Base-by-base conservation (phyloP, 495 filamentous ascomycete genomes). In the Massariosphaeria phaeospora region DNA sequence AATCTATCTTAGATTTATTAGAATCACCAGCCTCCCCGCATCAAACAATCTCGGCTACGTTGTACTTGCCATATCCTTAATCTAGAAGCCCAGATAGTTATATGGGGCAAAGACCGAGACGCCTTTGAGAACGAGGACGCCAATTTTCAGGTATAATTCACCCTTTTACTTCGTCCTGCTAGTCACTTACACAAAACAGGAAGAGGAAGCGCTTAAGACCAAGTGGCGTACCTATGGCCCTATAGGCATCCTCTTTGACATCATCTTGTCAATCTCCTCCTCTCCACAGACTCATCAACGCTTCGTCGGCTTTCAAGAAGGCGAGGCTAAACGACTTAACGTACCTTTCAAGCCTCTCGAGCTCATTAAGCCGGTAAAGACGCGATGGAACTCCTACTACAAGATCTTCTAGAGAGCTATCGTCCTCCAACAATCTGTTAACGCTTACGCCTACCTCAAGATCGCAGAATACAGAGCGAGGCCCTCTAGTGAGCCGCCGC, bases 31-130 rank as follows among this genome's bases (percentile, higher is more conserved):
- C n/a, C n/a, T n/a, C n/a, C n/a, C n/a, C n/a, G n/a, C n/a, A n/a
- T n/a, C n/a, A n/a, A 36, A 12, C 25, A 48, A 10, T 36, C 18
- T 13, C 25, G 18, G 11, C 39, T 53, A 30, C 26, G 26, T 18
- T 53, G 26, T 24, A 8, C 24, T 15, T 53, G 26, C 49, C 26
- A 53, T 44, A 53, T 53, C 3, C 15, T 53, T 44, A 53, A 53
- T 29, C 49, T 53, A n/a, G 29, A 2, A 5, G 39, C 39, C 3
- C 20, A 53, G 25, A 3, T 31, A 23, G 25, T 53, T 35, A 43
- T 53, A 20, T 43, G 20, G 30, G 24, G 49, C 13, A 43, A 44
- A 13, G 26, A 53, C 27, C 6, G 12, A 6, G 29, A 44, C 2
- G 26, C 35, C 7, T 53, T 43, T 33, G 11, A 43, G 2, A 53